These are phyloP conservation scores for Peronospora destructor DNA, from an alignment of 352 stramenopile species.

Conservation along the genomic window DNA sequence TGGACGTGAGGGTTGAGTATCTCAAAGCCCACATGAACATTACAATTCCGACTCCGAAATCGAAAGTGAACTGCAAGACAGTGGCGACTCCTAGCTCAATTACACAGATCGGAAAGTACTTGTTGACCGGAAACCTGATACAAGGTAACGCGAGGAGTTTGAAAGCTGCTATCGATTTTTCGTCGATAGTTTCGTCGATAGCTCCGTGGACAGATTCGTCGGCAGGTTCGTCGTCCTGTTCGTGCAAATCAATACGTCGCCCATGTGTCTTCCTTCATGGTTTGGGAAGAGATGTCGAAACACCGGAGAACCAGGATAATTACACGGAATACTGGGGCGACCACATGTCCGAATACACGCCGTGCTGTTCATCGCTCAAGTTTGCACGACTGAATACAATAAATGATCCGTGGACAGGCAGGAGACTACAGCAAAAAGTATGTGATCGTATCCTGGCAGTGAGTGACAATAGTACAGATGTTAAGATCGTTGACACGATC, in stretches of 20 bases:
- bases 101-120: conserved; percentile 10
- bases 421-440: conserved; percentile 22
- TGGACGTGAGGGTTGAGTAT: conserved; percentile 30
- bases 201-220: neutral
- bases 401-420: conserved; percentile 25
- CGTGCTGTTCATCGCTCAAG: conserved; percentile 19
- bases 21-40: conserved; percentile 8
- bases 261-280: conserved; percentile 19
- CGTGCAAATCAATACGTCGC: conserved; percentile 9
- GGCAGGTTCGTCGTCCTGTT: neutral
- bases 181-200: neutral
- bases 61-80: conserved; percentile 7
- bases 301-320: conserved; percentile 7
- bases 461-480: conserved; percentile 14
- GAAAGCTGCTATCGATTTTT: conserved; percentile 9
- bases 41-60: conserved; percentile 2
- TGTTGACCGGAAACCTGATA: conserved; percentile 19
- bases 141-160: conserved; percentile 5
- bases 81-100: conserved; percentile 11
- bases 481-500: conserved; percentile 16
- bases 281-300: conserved; percentile 1
- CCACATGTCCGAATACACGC: conserved; percentile 11
- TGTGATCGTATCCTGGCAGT: conserved; percentile 21
- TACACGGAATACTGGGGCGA: conserved; percentile 12
- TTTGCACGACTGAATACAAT: conserved; percentile 29